Conservation (phyloP, 202 grass and related monocot species). For the Setaria italica region DNA sequence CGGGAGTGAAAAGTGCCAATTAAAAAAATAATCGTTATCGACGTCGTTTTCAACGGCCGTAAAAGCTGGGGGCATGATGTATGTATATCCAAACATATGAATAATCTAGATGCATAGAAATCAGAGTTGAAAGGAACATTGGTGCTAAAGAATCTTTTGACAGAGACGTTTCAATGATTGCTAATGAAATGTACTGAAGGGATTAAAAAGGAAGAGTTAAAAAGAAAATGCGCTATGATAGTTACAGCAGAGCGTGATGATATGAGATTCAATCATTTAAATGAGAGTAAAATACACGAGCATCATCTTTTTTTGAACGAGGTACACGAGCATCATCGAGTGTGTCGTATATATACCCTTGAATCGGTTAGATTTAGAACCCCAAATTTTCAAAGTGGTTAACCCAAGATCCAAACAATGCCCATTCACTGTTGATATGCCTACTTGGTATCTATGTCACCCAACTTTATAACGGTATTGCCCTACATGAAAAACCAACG, state of each 20-base stretch:
- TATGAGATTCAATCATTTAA: not conserved
- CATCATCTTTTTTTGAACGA: no score
- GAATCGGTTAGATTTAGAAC: no score
- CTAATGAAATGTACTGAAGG: not conserved
- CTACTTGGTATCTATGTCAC: no score
- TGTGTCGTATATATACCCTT: no score
- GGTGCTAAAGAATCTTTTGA: slow-evolving; percentile 41
- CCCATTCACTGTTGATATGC: no score
- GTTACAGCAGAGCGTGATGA: not conserved
- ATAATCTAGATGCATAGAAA: not conserved
- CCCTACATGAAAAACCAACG: no score
- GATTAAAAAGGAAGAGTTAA: not conserved
- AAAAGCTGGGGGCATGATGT: slow-evolving; percentile 18
- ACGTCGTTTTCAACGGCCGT: slow-evolving; percentile 18
- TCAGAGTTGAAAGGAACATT: slow-evolving; percentile 24
- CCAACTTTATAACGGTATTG: no score
- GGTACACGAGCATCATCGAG: no score
- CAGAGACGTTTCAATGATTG: slow-evolving; percentile 30
- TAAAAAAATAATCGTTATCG: not conserved
- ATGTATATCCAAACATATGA: slow-evolving; percentile 5
- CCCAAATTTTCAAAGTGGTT: no score
- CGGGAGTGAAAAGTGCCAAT: not conserved
- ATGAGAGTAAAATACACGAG: not conserved
- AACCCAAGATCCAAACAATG: no score
- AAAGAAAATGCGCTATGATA: not conserved